Conservation (phyloP, 164 flowering plant species). For the Warburgia ugandensis region DNA sequence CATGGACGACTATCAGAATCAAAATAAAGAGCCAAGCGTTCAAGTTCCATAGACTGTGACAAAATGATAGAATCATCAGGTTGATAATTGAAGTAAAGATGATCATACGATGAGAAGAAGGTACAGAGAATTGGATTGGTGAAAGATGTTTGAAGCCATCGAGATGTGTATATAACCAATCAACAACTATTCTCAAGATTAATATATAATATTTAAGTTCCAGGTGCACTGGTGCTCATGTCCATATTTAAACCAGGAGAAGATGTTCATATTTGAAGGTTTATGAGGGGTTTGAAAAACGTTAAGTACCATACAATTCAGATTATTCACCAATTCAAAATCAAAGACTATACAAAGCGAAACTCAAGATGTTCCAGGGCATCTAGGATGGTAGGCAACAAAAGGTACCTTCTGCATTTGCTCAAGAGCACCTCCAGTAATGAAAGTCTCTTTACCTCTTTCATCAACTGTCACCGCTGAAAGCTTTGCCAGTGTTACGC, state of each 20-base stretch:
- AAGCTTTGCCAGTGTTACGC: constrained; percentile 76
- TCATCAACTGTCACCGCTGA: constrained; percentile 92
- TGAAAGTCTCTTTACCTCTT: constrained; percentile 76
- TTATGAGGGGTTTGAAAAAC: not conserved
- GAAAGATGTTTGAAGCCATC: no score
- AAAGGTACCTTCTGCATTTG: constrained; percentile 79
- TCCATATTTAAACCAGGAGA: no score
- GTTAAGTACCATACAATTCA: no score
- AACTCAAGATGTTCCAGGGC: no score
- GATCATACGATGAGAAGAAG: not conserved
- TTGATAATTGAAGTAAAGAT: not conserved
- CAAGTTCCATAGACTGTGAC: constrained; percentile 76
- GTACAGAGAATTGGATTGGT: no score
- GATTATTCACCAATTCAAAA: no score
- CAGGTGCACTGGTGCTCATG: no score
- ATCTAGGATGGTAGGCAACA: not conserved
- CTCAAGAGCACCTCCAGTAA: constrained; percentile 79
- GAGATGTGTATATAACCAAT: no score
- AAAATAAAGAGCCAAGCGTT: constrained; percentile 71
- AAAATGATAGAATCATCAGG: constrained; percentile 1
- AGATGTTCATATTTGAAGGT: no score
- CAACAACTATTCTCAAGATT: no score
- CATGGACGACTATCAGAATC: constrained; percentile 87
- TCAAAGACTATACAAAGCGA: no score
- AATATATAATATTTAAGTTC: no score